Conservation (phyloP, 2,329 filamentous ascomycete species). For the Colletotrichum shisoi region DNA sequence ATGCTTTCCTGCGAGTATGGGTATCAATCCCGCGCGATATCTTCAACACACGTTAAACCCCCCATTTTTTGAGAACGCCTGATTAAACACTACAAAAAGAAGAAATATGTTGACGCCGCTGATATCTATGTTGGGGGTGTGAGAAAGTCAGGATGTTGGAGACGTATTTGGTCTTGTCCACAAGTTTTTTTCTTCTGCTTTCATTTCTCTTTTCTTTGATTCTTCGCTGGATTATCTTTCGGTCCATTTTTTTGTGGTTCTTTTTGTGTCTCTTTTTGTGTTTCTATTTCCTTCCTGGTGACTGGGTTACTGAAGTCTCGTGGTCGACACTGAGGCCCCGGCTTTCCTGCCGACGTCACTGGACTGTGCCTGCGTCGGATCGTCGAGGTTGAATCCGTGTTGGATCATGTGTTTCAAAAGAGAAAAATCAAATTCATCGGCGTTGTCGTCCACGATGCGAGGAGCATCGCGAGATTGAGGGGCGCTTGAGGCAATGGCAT, state of each 20-base stretch:
- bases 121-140: slow-evolving; percentile 21
- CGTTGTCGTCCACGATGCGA: slow-evolving; percentile 25
- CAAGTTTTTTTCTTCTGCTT: slow-evolving; percentile 11
- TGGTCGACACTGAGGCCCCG: slow-evolving; percentile 27
- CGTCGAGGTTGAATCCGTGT: slow-evolving; percentile 30
- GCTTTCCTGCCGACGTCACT: slow-evolving; percentile 28
- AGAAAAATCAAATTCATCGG: slow-evolving; percentile 28
- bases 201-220: slow-evolving; percentile 20
- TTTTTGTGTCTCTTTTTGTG: not conserved
- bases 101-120: slow-evolving; percentile 29
- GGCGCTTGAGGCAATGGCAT: slow-evolving; percentile 23
- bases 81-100: not conserved
- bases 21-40: slow-evolving; percentile 36
- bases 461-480: slow-evolving; percentile 18
- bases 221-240: slow-evolving; percentile 9
- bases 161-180: not conserved
- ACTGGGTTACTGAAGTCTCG: slow-evolving; percentile 20
- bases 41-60: not conserved
- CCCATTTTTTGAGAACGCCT: slow-evolving; percentile 24
- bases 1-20: slow-evolving; percentile 32
- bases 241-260: not conserved
- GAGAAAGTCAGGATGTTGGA: not conserved
- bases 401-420: slow-evolving; percentile 34
- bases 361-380: slow-evolving; percentile 22
- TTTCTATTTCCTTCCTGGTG: slow-evolving; percentile 4